phyloP scores from a whole-genome alignment of 108 stramenopile genomes.

The Mediolabrus comicus region DNA sequence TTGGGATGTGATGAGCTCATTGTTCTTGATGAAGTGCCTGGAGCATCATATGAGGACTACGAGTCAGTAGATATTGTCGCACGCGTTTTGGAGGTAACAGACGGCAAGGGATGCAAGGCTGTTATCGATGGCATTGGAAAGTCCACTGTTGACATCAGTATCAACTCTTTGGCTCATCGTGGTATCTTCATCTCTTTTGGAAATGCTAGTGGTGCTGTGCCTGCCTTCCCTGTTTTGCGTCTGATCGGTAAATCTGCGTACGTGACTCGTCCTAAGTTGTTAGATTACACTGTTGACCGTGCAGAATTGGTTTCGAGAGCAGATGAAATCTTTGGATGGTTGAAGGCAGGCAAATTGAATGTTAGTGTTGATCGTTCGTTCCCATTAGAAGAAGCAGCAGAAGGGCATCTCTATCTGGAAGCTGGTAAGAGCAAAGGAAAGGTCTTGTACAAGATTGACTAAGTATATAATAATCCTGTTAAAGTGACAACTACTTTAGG shows the following conservation, averaged over 20 bases:
- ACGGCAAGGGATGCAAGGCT: slow-evolving; percentile 55
- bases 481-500: background rate
- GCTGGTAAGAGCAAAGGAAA: slow-evolving; percentile 59
- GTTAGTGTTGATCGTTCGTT: slow-evolving; percentile 52
- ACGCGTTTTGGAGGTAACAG: slow-evolving; percentile 59
- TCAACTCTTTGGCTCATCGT: slow-evolving; percentile 51
- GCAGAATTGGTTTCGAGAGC: slow-evolving; percentile 51
- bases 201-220: slow-evolving; percentile 65
- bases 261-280: slow-evolving; percentile 63
- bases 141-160: slow-evolving; percentile 56
- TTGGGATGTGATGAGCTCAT: slow-evolving; percentile 59
- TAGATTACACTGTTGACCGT: slow-evolving; percentile 56
- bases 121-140: slow-evolving; percentile 74
- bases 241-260: slow-evolving; percentile 54
- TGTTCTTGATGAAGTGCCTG: slow-evolving; percentile 58
- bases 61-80: slow-evolving; percentile 50
- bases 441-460: slow-evolving; percentile 47
- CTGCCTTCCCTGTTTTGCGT: slow-evolving; percentile 56
- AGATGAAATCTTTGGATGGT: slow-evolving; percentile 58
- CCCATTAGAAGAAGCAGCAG: slow-evolving; percentile 50
- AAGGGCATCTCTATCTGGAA: slow-evolving; percentile 60
- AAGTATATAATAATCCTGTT: background rate
- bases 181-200: slow-evolving; percentile 70
- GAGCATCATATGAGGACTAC: slow-evolving; percentile 60
- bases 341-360: slow-evolving; percentile 54